Evolutionary conservation across 345 rosid species (phyloP).

Genomic region (Cardamine occulta): DNA sequence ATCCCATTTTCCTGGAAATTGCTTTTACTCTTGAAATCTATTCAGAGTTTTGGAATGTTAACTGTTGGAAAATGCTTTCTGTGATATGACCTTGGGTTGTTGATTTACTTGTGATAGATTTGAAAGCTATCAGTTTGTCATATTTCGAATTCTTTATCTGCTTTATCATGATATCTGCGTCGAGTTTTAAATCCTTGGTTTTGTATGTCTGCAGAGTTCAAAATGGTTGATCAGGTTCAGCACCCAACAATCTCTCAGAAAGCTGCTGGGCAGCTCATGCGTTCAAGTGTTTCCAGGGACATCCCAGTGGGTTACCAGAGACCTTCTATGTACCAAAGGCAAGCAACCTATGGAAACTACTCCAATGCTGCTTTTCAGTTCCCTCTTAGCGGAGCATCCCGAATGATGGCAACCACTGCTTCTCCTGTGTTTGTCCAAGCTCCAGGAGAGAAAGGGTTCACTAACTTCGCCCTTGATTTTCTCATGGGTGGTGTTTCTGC

Average conservation of each 20-base stretch:
- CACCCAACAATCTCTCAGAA: constrained; percentile 72
- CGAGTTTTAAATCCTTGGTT: background rate
- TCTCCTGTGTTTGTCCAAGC: constrained; percentile 64
- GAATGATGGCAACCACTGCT: constrained; percentile 44
- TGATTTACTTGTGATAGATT: background rate
- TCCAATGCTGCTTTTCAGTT: constrained; percentile 65
- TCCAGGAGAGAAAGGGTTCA: constrained; percentile 70
- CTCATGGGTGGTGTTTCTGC: constrained; percentile 89
- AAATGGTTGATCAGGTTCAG: constrained; percentile 80
- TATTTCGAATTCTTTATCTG: background rate
- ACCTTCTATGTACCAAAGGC: constrained; percentile 59
- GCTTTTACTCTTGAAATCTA: too few relatives aligned
- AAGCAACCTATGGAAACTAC: constrained; percentile 61
- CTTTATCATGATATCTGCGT: background rate
- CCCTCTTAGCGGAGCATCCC: constrained; percentile 44
- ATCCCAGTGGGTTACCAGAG: constrained; percentile 53
- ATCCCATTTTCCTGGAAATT: background rate
- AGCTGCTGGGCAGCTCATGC: constrained; percentile 66
- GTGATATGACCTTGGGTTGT: background rate
- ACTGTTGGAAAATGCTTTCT: background rate
- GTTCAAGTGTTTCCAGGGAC: constrained; percentile 53
- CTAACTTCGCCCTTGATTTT: constrained; percentile 65
- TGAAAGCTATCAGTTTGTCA: background rate
- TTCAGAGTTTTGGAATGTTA: too few relatives aligned
- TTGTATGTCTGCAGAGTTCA: constrained; percentile 47